Conservation (phyloP, 345 rosid species). For the Salix udensis region DNA sequence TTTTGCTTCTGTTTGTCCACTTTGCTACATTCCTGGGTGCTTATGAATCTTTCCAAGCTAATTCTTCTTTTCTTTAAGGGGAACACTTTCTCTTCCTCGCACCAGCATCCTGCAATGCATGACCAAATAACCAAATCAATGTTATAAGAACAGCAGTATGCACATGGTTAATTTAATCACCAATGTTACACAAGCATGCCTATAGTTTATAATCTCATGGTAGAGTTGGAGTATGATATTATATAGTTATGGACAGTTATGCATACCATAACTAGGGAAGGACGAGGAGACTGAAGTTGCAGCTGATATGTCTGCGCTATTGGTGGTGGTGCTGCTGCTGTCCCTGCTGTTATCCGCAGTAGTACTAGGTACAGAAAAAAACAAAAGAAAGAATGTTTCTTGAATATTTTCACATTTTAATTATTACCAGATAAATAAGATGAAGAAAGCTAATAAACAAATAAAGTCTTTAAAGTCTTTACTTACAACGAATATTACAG, state of each 20-base stretch:
- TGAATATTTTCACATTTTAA: too few species aligned
- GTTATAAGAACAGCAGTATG: too few species aligned
- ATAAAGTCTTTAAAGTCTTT: background rate
- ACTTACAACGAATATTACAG: background rate
- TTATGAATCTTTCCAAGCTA: conserved; percentile 4
- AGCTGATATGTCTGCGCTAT: background rate
- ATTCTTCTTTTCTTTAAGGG: conserved; percentile 8
- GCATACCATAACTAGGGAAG: background rate
- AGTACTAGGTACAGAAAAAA: background rate
- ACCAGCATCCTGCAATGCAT: conserved; percentile 1
- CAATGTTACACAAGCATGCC: too few species aligned
- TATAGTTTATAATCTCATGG: too few species aligned
- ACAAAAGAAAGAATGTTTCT: background rate
- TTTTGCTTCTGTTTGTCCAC: background rate
- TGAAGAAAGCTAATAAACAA: too few species aligned
- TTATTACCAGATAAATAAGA: background rate
- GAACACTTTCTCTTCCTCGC: conserved; percentile 12
- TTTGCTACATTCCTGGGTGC: background rate
- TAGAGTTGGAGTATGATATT: too few species aligned
- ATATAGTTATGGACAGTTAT: background rate
- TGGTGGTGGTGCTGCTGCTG: background rate
- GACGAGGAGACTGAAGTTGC: conserved; percentile 4
- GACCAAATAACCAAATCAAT: background rate
- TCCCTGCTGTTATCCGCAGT: too few species aligned
- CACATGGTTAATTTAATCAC: too few species aligned